Evolutionary conservation across 208 protist genomes (phyloP).

Genomic region (Herpetomonas muscarum): DNA sequence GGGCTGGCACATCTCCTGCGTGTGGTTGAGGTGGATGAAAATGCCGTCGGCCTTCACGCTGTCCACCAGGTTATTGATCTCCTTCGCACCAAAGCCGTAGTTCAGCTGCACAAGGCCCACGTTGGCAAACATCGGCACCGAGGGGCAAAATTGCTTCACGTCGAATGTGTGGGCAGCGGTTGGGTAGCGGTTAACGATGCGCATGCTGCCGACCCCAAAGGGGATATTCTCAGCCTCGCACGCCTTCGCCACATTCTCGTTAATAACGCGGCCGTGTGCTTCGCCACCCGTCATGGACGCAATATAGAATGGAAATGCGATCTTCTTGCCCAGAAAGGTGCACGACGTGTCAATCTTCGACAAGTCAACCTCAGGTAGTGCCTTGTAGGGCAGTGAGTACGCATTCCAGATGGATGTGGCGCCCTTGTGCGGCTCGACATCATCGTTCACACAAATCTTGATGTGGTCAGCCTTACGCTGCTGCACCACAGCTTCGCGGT

Average conservation of each 20-base stretch:
- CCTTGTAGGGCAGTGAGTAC: conserved; percentile 83
- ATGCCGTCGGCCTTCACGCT: conserved; percentile 81
- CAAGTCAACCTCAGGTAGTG: conserved; percentile 83
- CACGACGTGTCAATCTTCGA: conserved; percentile 68
- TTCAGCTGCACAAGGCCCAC: conserved; percentile 91
- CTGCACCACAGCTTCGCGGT: conserved; percentile 71
- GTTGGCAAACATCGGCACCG: conserved; percentile 90
- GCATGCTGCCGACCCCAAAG: conserved; percentile 89
- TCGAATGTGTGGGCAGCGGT: conserved; percentile 80
- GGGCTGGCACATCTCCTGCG: conserved; percentile 87
- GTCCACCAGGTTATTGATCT: conserved; percentile 82
- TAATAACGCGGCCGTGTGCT: conserved; percentile 85
- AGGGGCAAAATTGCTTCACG: conserved; percentile 85
- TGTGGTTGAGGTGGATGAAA: conserved; percentile 91
- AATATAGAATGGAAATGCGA: conserved; percentile 86
- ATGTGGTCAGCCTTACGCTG: conserved; percentile 90
- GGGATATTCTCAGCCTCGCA: conserved; percentile 85
- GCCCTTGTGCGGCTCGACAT: conserved; percentile 81
- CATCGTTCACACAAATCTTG: conserved; percentile 79
- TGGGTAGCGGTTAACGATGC: conserved; percentile 86
- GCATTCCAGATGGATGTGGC: conserved; percentile 62
- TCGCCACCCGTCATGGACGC: conserved; percentile 91
- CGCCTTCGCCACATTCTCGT: conserved; percentile 87
- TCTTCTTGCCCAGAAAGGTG: conserved; percentile 62
- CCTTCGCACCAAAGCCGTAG: conserved; percentile 85